These are phyloP conservation scores for Gymnopus androsaceus DNA, from an alignment of 1,284 basidiomycete species.

Conservation along the genomic window DNA sequence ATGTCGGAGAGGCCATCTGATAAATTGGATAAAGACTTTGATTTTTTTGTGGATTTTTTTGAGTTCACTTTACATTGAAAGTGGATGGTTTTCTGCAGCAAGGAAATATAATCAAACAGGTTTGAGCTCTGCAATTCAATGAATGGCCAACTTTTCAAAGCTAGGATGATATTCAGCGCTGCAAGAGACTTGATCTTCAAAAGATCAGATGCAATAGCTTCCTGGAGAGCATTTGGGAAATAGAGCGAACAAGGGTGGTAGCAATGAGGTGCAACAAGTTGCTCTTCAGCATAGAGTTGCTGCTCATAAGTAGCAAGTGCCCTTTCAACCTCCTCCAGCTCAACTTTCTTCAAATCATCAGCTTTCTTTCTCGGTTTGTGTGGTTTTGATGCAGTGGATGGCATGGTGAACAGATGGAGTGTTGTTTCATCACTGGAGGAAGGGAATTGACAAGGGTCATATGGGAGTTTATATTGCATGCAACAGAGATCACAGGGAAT, in stretches of 20 bases:
- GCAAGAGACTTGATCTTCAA: background rate
- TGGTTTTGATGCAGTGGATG: background rate
- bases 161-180: too few relatives aligned
- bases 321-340: background rate
- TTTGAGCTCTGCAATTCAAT: too few relatives aligned
- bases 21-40: too few relatives aligned
- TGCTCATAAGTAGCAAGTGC: background rate
- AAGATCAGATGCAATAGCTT: background rate
- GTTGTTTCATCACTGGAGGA: background rate
- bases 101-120: too few relatives aligned
- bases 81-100: too few relatives aligned
- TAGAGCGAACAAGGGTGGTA: background rate
- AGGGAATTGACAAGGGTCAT: background rate
- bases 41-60: too few relatives aligned
- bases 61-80: too few relatives aligned
- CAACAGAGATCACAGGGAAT: constrained; percentile 10
- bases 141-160: too few relatives aligned
- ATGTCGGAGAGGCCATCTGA: too few relatives aligned
- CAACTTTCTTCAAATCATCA: background rate
- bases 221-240: background rate
- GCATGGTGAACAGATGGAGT: background rate
- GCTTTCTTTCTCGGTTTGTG: background rate
- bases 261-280: background rate
- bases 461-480: background rate
- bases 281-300: background rate